Conservation (phyloP, 2,329 filamentous ascomycete species). For the Didymella exigua region DNA sequence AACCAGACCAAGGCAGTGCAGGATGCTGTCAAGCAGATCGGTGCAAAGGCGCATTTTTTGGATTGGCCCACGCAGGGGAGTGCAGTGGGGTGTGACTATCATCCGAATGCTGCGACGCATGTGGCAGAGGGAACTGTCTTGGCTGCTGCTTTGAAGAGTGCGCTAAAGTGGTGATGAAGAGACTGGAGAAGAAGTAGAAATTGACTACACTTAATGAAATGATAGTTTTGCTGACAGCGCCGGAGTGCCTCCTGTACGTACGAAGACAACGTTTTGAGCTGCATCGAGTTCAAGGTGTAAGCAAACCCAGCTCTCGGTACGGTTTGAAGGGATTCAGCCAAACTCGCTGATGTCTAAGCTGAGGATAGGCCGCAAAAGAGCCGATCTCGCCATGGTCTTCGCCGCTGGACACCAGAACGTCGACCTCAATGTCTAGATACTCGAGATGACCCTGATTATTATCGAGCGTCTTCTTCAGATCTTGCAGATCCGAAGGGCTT, state of each 20-base stretch:
- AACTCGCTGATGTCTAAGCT: slow-evolving; percentile 9
- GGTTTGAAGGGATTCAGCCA: slow-evolving; percentile 17
- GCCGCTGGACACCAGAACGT: slow-evolving; percentile 9
- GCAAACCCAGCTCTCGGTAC: slow-evolving; percentile 12
- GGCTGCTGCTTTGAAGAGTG: slow-evolving; percentile 34
- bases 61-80: slow-evolving; percentile 51
- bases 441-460: neutral
- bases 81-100: slow-evolving; percentile 53
- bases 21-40: slow-evolving; percentile 36
- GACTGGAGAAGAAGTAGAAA: neutral
- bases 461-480: slow-evolving; percentile 2
- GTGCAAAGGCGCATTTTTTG: slow-evolving; percentile 47
- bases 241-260: slow-evolving; percentile 11
- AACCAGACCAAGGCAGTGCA: slow-evolving; percentile 11
- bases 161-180: slow-evolving; percentile 26
- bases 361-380: slow-evolving; percentile 1
- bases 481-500: slow-evolving; percentile 4
- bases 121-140: slow-evolving; percentile 42
- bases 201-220: neutral
- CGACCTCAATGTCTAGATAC: slow-evolving; percentile 14
- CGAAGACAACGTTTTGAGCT: slow-evolving; percentile 5
- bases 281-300: slow-evolving; percentile 5
- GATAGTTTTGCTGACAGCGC: slow-evolving; percentile 9
- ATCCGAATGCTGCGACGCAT: slow-evolving; percentile 51
- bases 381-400: slow-evolving; percentile 10